These are phyloP conservation scores for Filobasidium wieringae DNA, from an alignment of 768 basidiomycete species.

Conservation along the genomic window DNA sequence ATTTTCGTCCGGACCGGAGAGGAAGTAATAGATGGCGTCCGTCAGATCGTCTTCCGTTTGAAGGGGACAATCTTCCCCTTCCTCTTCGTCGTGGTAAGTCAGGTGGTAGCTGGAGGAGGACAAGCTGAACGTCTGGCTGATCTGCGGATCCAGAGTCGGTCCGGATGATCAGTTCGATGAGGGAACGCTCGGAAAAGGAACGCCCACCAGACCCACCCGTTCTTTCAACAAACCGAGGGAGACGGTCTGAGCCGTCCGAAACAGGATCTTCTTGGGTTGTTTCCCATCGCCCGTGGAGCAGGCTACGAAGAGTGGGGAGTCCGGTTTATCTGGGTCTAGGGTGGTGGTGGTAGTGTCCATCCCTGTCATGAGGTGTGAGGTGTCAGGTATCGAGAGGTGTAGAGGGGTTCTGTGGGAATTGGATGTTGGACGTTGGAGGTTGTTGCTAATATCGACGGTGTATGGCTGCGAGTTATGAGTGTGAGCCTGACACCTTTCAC, in stretches of 20 bases:
- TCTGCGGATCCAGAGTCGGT: background rate
- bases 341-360: constrained; percentile 8
- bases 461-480: too few species aligned
- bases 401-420: too few species aligned
- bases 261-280: background rate
- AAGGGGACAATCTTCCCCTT: constrained; percentile 56
- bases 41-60: constrained; percentile 58
- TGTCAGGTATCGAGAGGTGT: too few species aligned
- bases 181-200: background rate
- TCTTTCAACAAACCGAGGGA: background rate
- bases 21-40: constrained; percentile 80
- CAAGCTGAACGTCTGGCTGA: background rate
- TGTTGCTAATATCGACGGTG: too few species aligned
- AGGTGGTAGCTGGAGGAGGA: constrained; percentile 40
- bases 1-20: constrained; percentile 61
- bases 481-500: too few species aligned
- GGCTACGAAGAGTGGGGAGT: background rate
- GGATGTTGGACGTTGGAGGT: too few species aligned
- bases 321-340: background rate
- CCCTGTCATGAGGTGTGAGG: too few species aligned
- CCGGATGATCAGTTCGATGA: background rate
- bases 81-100: constrained; percentile 78
- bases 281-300: background rate
- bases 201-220: background rate
- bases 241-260: background rate